Evolutionary conservation across 345 rosid species (phyloP).

Genomic region (Firmiana major): DNA sequence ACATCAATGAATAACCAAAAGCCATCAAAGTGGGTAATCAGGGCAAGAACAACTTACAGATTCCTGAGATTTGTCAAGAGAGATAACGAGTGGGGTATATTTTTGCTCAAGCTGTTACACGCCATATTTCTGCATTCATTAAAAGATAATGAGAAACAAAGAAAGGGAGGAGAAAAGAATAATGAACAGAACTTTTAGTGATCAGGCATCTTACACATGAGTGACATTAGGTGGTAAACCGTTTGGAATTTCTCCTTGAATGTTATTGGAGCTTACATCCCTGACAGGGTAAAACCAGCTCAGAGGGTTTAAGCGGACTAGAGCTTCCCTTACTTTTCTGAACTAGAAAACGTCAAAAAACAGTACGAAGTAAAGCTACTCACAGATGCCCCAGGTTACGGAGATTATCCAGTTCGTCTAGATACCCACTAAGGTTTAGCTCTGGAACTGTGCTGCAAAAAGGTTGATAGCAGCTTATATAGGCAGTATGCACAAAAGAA

Average conservation of each 20-base stretch:
- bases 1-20: conserved; percentile 6
- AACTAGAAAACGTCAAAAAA: not conserved
- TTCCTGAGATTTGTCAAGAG: conserved; percentile 50
- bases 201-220: conserved; percentile 53
- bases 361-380: conserved; percentile 26
- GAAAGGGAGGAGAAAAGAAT: not conserved
- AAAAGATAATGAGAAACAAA: not conserved
- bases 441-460: conserved; percentile 50
- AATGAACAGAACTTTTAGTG: conserved; percentile 5
- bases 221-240: conserved; percentile 75
- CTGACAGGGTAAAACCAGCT: conserved; percentile 34
- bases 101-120: conserved; percentile 56
- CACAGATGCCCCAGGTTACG: conserved; percentile 67
- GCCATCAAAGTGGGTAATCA: not conserved
- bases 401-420: conserved; percentile 64
- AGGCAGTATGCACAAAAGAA: not conserved
- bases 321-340: conserved; percentile 1
- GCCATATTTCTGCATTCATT: conserved; percentile 64
- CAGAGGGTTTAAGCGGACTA: not conserved
- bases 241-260: conserved; percentile 70
- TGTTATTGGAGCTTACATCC: conserved; percentile 70
- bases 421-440: conserved; percentile 59
- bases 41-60: conserved; percentile 48
- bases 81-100: conserved; percentile 65
- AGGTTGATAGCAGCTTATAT: conserved; percentile 9